Conservation (phyloP, 768 basidiomycete genomes). For the Lentinula guzmanii region DNA sequence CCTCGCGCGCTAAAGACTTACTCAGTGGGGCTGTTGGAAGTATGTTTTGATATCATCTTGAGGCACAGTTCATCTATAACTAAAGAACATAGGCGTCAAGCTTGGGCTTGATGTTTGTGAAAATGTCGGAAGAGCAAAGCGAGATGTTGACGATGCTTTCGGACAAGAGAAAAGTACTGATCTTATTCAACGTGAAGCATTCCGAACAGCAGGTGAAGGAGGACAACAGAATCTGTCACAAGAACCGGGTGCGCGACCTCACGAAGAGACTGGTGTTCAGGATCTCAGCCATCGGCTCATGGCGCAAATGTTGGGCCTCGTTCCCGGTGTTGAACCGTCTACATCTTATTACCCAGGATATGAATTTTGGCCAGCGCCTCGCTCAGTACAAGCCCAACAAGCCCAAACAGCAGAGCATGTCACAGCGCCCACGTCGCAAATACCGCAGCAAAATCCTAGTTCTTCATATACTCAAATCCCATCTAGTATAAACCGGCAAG, state of each 20-base stretch:
- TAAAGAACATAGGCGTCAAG: constrained; percentile 45
- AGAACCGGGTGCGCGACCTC: constrained; percentile 14
- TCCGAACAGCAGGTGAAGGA: constrained; percentile 14
- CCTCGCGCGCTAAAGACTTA: constrained; percentile 58
- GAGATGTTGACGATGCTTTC: constrained; percentile 59
- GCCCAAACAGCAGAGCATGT: background rate
- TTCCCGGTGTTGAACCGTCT: constrained; percentile 59
- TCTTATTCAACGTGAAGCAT: constrained; percentile 36
- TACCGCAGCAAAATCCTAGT: background rate
- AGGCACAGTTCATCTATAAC: background rate
- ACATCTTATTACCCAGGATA: constrained; percentile 37
- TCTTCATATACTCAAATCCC: background rate
- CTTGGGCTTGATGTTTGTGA: constrained; percentile 40
- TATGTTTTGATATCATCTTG: background rate
- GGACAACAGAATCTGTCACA: constrained; percentile 8
- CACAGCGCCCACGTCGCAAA: background rate
- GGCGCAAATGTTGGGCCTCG: constrained; percentile 67
- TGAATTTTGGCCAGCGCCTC: constrained; percentile 29
- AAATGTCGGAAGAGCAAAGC: constrained; percentile 44
- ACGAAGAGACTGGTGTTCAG: constrained; percentile 42
- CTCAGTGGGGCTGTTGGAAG: constrained; percentile 18
- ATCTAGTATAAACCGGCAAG: background rate
- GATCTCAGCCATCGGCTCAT: constrained; percentile 60
- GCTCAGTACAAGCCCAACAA: constrained; percentile 14
- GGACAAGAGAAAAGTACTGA: constrained; percentile 46